Evolutionary conservation across 2,329 filamentous ascomycete species (phyloP), one percentile per base, ranked within the genome.

Genomic region (Salinomyces thailandicus): DNA sequence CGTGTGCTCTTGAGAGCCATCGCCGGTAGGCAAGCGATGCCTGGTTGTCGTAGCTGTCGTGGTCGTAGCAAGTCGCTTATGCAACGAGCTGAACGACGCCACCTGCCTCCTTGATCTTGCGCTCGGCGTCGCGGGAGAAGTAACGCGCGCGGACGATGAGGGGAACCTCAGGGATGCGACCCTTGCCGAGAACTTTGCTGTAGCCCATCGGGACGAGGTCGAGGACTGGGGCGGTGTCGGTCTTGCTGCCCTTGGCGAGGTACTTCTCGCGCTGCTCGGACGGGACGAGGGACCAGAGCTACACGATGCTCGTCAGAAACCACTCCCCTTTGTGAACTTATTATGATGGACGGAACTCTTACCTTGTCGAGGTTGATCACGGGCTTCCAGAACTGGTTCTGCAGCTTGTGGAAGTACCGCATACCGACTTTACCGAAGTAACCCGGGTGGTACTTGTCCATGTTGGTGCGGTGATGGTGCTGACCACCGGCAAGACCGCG

Each of bases 341-440:
- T 15, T 31, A 13, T 18, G 16, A 14, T 32, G 16, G 9, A 20
- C 18, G 12, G 11, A 6, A 7, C 7, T 4, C 4, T 22, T 69
- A 89, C 83, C 83, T 96, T 98, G 72, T 96, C 91, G 58, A 98
- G 74, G 77, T 98, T 98, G 81, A 98, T 82, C 58, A 85, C 77
- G 53, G 91, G 91, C 75, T 94, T 95, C 91, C 89, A 98, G 77
- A 89, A 86, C 64, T 93, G 82, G 76, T 89, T 89, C 62, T 79
- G 76, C 63, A 85, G 80, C 72, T 91, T 87, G 78, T 96, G 89
- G 84, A 94, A 95, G 73, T 89, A 60, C 29, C 60, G 43, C 57
- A 61, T 61, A 49, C 55, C 57, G 34, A 61, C 59, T 75, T 95
- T 94, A 72, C 85, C 85, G 71, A 95, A 96, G 84, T 96, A 96